Conservation (phyloP, 768 basidiomycete species). For the Ramaria rubella region DNA sequence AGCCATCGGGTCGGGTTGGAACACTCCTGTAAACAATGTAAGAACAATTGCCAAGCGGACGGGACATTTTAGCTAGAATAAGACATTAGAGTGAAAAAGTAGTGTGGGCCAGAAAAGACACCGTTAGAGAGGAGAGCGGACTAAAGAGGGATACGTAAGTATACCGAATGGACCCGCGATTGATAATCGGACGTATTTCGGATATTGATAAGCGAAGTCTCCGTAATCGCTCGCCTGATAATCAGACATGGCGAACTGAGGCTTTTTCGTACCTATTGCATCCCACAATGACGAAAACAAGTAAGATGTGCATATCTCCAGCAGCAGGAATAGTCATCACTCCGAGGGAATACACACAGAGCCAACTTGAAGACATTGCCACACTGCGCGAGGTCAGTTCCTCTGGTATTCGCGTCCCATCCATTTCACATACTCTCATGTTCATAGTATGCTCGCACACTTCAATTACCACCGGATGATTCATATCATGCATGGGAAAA, state of each 20-base stretch:
- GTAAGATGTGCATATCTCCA: conserved; percentile 49
- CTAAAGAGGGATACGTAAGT: no score
- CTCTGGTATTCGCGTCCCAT: conserved; percentile 3
- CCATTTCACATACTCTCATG: background rate
- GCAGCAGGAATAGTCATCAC: conserved; percentile 43
- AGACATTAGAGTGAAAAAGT: no score
- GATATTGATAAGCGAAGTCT: no score
- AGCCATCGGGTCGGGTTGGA: background rate
- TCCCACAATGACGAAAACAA: conserved; percentile 34
- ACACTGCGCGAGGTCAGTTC: conserved; percentile 50
- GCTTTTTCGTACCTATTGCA: background rate
- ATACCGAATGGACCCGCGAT: no score
- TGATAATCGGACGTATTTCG: no score
- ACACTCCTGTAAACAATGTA: background rate
- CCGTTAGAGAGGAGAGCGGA: no score
- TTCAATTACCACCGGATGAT: conserved; percentile 59
- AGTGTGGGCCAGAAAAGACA: no score
- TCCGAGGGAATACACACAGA: conserved; percentile 57
- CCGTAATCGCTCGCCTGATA: background rate
- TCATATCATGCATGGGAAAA: conserved; percentile 72
- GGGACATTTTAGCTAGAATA: no score
- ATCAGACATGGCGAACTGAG: background rate
- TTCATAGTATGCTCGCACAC: conserved; percentile 56
- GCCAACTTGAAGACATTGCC: conserved; percentile 53
- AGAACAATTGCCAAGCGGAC: no score